Base-by-base conservation (phyloP, 345 rosid species). In the Mangifera indica region DNA sequence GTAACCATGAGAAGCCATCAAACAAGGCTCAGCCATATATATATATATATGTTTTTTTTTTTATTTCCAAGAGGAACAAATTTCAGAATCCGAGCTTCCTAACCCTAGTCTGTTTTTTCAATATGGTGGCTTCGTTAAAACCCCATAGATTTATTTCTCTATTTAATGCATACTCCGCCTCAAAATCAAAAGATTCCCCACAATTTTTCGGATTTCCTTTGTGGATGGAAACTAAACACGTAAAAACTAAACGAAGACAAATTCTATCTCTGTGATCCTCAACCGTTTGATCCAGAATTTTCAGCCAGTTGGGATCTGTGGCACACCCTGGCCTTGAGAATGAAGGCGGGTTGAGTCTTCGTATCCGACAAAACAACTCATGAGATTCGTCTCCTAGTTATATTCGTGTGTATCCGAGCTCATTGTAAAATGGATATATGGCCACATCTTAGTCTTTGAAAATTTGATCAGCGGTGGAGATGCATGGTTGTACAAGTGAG, bases 1-100 rank as follows among this genome's bases (percentile, higher is more conserved):
- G 74, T 63, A 67, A 24, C 82, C 91, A 67, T 80, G 84, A 74
- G 87, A 90, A 71, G 93, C 88, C 98, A 87, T 84, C 82, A 81
- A 76, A 61, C 88, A 85, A 62, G 82, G 84, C 85, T 86, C 83
- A 7, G 76, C 80, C 97, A 83, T 93, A 55, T n/a, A n/a, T n/a
- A n/a, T n/a, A n/a, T n/a, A n/a, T n/a, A n/a, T n/a, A n/a, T n/a
- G n/a, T n/a, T n/a, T 29, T 68, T 51, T 10, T 44, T 26, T 20
- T 10, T 45, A 34, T 37, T 53, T 18, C 32, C 49, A 67, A 81
- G 78, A 77, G 70, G 77, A 78, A 71, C 76, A 80, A 75, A 77
- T 77, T 22, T 80, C 69, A 68, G 79, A 67, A 67, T 63, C 60
- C 62, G 65, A 46, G 67, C 26, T 46, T 62, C 65, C 34, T 79